Evolutionary conservation across 2,329 filamentous ascomycete genomes (phyloP).

Genomic region (Fusarium incarnatum): DNA sequence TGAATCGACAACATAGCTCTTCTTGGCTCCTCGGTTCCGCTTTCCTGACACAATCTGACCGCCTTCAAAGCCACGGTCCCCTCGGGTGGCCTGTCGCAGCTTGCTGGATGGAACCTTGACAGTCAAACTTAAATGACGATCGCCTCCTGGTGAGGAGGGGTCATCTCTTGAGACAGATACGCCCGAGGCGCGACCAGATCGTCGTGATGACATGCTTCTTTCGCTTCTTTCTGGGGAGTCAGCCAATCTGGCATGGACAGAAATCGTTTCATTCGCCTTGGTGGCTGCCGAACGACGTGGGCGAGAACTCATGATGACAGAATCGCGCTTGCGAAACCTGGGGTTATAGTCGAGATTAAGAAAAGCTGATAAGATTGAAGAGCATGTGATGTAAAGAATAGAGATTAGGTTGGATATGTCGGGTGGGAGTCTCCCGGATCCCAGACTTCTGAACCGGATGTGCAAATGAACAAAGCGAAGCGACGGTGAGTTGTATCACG

Average conservation of each 20-base stretch:
- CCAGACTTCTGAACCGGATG: neutral
- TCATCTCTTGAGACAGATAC: constrained; percentile 59
- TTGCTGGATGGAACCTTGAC: constrained; percentile 65
- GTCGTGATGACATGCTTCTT: constrained; percentile 63
- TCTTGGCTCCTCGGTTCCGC: constrained; percentile 66
- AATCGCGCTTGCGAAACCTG: constrained; percentile 40
- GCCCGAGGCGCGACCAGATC: constrained; percentile 60
- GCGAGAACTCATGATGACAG: constrained; percentile 58
- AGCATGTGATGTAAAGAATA: neutral
- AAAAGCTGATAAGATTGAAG: constrained; percentile 7
- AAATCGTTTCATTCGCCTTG: constrained; percentile 58
- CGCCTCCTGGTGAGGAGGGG: constrained; percentile 59
- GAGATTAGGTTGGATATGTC: constrained; percentile 8
- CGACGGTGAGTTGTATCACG: constrained; percentile 6
- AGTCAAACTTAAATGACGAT: constrained; percentile 59
- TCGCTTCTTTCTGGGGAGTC: constrained; percentile 54
- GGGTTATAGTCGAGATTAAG: constrained; percentile 1
- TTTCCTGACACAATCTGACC: constrained; percentile 63
- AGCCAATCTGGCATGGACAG: constrained; percentile 57
- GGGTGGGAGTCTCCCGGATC: neutral
- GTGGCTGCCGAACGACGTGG: constrained; percentile 60
- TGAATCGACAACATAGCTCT: constrained; percentile 70
- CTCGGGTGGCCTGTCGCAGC: constrained; percentile 63
- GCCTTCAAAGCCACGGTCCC: constrained; percentile 55
- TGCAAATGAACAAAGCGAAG: constrained; percentile 9